Percentiles rank a stretch among this genome's conserved stretches.
Evolutionary conservation across 1,284 basidiomycete species (phyloP).

Genomic region (Xerocomus amazonicus): DNA sequence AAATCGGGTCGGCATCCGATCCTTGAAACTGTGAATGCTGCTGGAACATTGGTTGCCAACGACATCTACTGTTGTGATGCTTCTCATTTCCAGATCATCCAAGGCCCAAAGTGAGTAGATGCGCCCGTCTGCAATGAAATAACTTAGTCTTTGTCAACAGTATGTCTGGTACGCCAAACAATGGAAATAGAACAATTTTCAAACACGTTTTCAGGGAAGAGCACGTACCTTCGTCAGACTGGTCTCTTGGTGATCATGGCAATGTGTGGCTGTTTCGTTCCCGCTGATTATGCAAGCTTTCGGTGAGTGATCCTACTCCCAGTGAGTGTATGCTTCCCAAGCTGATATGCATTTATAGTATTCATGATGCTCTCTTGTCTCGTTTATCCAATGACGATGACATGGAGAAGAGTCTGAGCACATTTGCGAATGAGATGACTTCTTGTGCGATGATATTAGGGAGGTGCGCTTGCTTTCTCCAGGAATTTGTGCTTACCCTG

Average conservation of each 20-base stretch:
- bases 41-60: conserved; percentile 75
- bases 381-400: conserved; percentile 92
- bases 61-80: conserved; percentile 83
- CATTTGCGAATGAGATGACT: conserved; percentile 92
- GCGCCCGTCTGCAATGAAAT: neutral
- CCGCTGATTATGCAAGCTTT: conserved; percentile 87
- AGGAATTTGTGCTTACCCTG: neutral
- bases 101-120: conserved; percentile 76
- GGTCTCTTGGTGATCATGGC: conserved; percentile 84
- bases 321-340: neutral
- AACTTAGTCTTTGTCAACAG: conserved; percentile 36
- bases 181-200: neutral
- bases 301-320: conserved; percentile 38
- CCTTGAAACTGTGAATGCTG: conserved; percentile 68
- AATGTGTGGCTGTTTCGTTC: conserved; percentile 87
- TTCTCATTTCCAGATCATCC: conserved; percentile 83
- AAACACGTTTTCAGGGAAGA: conserved; percentile 61
- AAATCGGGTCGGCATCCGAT: conserved; percentile 85
- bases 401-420: conserved; percentile 83
- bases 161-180: conserved; percentile 65
- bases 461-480: conserved; percentile 21
- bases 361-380: conserved; percentile 81
- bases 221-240: conserved; percentile 86
- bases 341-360: conserved; percentile 35
- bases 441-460: conserved; percentile 86